Conservation (phyloP, 805 yeast genomes). For the Wickerhamiella nectarea region DNA sequence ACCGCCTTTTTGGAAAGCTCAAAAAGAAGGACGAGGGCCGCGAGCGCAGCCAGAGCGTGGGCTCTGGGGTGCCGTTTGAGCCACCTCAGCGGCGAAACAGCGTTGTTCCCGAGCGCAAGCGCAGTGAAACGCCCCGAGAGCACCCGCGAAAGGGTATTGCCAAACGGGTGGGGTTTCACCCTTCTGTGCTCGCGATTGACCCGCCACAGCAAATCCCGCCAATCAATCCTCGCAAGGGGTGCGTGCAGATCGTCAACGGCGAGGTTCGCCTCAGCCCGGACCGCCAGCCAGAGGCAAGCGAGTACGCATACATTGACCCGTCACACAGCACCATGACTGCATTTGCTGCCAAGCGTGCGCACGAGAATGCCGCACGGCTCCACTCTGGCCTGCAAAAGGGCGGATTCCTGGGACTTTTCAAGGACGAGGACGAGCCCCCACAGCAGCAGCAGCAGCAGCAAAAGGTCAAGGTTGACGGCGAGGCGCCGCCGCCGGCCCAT, state of each 20-base stretch:
- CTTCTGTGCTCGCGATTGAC: conserved; percentile 57
- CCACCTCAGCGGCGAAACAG: too few species aligned
- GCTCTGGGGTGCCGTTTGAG: background rate
- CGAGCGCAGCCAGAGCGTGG: conserved; percentile 1
- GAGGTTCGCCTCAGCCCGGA: conserved; percentile 14
- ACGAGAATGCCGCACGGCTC: conserved; percentile 17
- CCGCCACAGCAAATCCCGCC: conserved; percentile 95
- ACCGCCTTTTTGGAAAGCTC: background rate
- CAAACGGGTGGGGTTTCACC: conserved; percentile 39
- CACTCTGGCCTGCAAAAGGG: conserved; percentile 11
- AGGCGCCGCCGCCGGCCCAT: conserved; percentile 17
- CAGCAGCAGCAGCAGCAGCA: too few species aligned
- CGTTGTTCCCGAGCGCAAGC: too few species aligned
- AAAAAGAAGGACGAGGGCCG: background rate
- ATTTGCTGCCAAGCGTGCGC: conserved; percentile 15
- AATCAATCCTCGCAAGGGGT: conserved; percentile 65
- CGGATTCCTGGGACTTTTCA: conserved; percentile 5
- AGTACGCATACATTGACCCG: conserved; percentile 12
- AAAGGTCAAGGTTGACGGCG: background rate
- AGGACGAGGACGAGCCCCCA: conserved; percentile 18
- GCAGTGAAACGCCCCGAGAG: too few species aligned
- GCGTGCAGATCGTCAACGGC: conserved; percentile 35
- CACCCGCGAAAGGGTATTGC: background rate
- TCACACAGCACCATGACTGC: conserved; percentile 14
- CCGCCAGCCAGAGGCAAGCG: conserved; percentile 3